Base-by-base conservation (phyloP, 768 basidiomycete species). In the Ramaria rubella region DNA sequence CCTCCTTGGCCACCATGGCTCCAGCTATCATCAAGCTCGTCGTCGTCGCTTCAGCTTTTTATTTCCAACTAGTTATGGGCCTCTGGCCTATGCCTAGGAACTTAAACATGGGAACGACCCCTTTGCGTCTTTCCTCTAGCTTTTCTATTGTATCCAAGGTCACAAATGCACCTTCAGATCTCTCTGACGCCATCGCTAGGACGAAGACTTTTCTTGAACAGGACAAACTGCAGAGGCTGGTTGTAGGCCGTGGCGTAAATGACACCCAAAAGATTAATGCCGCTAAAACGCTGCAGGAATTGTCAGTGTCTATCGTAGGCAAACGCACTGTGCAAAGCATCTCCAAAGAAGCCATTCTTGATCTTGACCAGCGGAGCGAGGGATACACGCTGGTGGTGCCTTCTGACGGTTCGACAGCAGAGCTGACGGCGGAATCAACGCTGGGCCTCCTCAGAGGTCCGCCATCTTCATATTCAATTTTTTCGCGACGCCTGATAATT, bases 391-490 rank as follows among this genome's bases (percentile, higher is more conserved):
- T 73, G 11, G 40, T 24, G 9, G 57, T 72, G 5, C 63, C 67
- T 3, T 48, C 62, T 2, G 53, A 67, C 24, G 68, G 67, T 9
- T 23, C 48, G 1, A 59, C 49, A 3, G 67, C 64, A 6, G 59
- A 24, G 1, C 57, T 75, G 7, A 33, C 14, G 0, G 67, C 71
- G 3, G 63, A 62, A 30, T 63, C 58, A 4, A 53, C 65, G 0
- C 49, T 72, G n/a, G 73, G 73, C 5, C 45, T 72, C 1, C 55
- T 72, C 1, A 60, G 73, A 49, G 55, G 55, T 45, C 29, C 5
- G 42, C 24, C 3, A 4, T 4, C 7, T 23, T 15, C 24, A 17
- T 46, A 14, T 33, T 45, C 15, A 27, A 2, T 15, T 21, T 45
- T 27, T 44, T 12, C 24, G 3, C 15, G 21, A 43, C 12, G 42